Base-by-base conservation (phyloP, 495 filamentous ascomycete species). In the Penicillium salamii region DNA sequence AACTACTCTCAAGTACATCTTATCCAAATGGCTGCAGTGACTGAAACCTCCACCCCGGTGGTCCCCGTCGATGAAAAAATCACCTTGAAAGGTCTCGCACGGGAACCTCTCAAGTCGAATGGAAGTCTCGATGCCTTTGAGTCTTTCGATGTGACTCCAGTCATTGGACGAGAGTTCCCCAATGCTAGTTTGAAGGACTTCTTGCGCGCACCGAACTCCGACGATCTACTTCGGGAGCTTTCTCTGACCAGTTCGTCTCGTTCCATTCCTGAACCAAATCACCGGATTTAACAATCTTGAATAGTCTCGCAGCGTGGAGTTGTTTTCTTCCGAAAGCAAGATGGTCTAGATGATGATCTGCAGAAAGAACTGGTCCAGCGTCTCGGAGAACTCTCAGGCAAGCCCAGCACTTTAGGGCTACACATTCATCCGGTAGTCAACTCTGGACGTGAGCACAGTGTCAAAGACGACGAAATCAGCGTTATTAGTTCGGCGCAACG, bases 241-340 rank as follows among this genome's bases (percentile, higher is more conserved):
- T 83, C 85, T 15, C 77, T 87, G 21, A 85, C 82, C 7, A 73
- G 85, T 88, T 48, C 48, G 67, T 50, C 5, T 3, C 7, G n/a
- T 15, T 9, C 15, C 29, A 11, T 12, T n/a, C 29, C 29, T 7
- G 12, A 32, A 32, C 12, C 14, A 8, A 13, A 1, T 32, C 8
- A n/a, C 3, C 8, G 23, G 4, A 26, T 26, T 12, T 32, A 32
- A 32, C 29, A 12, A 32, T 8, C 12, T 3, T 28, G 5, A 11
- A 3, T 26, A 91, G 88, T 93, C 55, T 91, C 87, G 13, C 82
- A 85, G 54, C 81, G 88, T 0, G 87, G 87, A 3, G 89, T 93
- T 0, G 88, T 91, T 33, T 90, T 90, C 73, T 89, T 93, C 71
- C 85, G 87, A 21, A 77, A 80, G 29, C 88, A 91, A 54, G 79